These are phyloP conservation scores for Candida anglica DNA, from an alignment of 805 yeast genomes.

Conservation along the genomic window DNA sequence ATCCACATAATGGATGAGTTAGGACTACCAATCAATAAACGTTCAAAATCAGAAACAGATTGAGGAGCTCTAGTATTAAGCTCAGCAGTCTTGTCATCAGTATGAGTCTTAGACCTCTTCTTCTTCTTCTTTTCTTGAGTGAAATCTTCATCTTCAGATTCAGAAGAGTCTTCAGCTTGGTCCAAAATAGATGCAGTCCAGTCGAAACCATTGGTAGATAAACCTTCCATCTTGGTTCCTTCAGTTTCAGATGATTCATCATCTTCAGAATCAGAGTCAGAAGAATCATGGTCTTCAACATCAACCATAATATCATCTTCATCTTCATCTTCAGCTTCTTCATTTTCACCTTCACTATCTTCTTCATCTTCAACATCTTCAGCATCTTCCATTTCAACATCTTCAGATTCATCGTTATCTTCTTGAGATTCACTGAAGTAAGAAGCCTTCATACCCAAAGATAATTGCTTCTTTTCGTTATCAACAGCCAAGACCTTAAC, in stretches of 20 bases:
- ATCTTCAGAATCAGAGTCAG: constrained; percentile 23
- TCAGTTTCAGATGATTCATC: constrained; percentile 27
- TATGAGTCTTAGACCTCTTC: constrained; percentile 46
- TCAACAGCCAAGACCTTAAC: constrained; percentile 71
- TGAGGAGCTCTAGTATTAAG: constrained; percentile 84
- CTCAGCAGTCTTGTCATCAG: constrained; percentile 82
- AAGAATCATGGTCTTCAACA: constrained; percentile 9
- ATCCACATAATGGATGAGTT: constrained; percentile 94
- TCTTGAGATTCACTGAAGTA: constrained; percentile 52
- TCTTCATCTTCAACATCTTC: constrained; percentile 17
- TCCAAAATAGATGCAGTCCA: constrained; percentile 92
- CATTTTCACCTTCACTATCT: constrained; percentile 18
- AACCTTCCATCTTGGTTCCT: constrained; percentile 41
- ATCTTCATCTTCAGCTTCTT: constrained; percentile 15
- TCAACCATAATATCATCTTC: constrained; percentile 6
- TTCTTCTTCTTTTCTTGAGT: constrained; percentile 45
- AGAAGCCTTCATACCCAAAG: constrained; percentile 94
- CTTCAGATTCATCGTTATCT: constrained; percentile 24
- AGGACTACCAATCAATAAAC: constrained; percentile 87
- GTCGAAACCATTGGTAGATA: constrained; percentile 85
- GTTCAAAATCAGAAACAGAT: constrained; percentile 87
- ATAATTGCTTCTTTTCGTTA: constrained; percentile 63
- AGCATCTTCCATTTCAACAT: constrained; percentile 18
- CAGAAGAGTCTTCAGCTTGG: constrained; percentile 61
- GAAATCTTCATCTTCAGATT: constrained; percentile 55